Percentiles rank a stretch among this genome's conserved stretches.
phyloP scores from a whole-genome alignment of 2,329 filamentous ascomycete genomes.

The Arthrinium phaeospermum region DNA sequence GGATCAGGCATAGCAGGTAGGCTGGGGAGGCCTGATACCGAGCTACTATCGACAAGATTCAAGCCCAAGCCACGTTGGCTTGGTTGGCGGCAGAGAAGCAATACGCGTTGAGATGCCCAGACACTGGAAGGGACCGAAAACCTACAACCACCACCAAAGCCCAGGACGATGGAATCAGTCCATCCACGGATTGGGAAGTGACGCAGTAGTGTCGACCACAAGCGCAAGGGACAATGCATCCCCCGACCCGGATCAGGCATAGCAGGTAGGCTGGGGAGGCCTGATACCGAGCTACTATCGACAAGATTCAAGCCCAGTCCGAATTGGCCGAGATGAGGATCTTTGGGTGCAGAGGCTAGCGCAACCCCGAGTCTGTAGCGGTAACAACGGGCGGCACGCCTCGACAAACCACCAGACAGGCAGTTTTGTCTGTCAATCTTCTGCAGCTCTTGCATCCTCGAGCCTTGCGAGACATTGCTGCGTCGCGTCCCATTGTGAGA shows the following conservation, averaged over 20 bases:
- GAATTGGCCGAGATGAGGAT: conserved; percentile 2
- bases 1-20: conserved; percentile 3
- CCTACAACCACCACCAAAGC: background rate
- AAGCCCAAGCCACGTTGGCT: background rate
- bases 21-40: conserved; percentile 11
- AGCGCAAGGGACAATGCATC: background rate
- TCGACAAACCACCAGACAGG: background rate
- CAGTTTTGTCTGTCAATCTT: background rate
- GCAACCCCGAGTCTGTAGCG: background rate
- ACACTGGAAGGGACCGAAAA: background rate
- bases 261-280: conserved; percentile 6
- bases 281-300: conserved; percentile 11
- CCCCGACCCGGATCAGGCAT: background rate
- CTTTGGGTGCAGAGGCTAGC: conserved; percentile 1
- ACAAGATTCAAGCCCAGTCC: conserved; percentile 2
- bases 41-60: conserved; percentile 12
- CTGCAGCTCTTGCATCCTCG: background rate
- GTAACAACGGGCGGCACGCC: background rate
- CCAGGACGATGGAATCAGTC: background rate
- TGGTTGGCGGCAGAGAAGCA: conserved; percentile 1
- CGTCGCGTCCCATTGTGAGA: background rate
- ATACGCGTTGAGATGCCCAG: background rate
- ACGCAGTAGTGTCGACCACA: conserved; percentile 6
- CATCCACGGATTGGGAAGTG: background rate
- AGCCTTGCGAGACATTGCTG: background rate